These are phyloP conservation scores for Quercus bicolor DNA, from an alignment of 306 rosid genomes.

Conservation along the genomic window DNA sequence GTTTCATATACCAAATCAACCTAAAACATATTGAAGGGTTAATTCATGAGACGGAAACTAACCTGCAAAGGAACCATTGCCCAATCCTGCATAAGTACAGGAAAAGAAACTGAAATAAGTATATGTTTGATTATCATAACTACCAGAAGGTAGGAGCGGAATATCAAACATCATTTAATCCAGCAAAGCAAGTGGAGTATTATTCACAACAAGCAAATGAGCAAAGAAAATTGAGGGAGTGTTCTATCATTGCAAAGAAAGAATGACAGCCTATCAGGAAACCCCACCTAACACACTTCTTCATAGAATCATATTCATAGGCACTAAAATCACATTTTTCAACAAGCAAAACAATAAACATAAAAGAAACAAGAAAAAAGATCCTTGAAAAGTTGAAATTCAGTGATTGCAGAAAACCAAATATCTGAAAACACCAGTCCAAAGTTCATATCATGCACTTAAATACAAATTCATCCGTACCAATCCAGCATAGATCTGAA, in stretches of 20 bases:
- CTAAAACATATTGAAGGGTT: background rate
- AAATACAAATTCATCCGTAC: background rate
- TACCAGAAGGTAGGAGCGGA: background rate
- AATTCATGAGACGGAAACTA: constrained; percentile 29
- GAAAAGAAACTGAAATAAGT: constrained; percentile 30
- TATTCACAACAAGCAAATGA: background rate
- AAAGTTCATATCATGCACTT: background rate
- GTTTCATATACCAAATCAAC: background rate
- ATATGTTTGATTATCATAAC: constrained; percentile 1
- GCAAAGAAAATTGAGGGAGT: background rate
- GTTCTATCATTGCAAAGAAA: background rate
- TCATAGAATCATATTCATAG: background rate
- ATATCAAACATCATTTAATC: background rate
- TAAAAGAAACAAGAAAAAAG: background rate
- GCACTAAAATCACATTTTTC: background rate
- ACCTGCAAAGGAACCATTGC: constrained; percentile 91
- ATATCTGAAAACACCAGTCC: background rate
- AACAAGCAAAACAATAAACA: background rate
- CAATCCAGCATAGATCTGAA: background rate
- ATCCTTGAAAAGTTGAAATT: background rate
- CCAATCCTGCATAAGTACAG: constrained; percentile 61
- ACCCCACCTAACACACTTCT: background rate
- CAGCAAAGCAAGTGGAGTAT: background rate
- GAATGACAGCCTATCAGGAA: background rate
- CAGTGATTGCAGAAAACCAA: background rate